Conservation (phyloP, 129 eudicot species). For the Escallonia herrerae region DNA sequence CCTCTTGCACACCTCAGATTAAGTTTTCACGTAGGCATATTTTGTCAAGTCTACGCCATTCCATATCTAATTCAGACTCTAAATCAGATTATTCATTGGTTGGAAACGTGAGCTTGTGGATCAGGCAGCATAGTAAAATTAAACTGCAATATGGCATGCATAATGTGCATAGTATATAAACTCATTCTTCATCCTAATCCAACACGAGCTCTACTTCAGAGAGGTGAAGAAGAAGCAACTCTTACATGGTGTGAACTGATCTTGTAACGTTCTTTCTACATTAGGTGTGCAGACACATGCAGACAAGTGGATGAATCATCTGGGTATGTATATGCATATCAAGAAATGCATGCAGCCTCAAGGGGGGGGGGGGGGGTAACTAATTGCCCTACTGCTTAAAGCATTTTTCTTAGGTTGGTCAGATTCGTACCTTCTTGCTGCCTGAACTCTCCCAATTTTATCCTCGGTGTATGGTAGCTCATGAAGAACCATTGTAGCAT, state of each 20-base stretch:
- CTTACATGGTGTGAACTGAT: neutral
- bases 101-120: neutral
- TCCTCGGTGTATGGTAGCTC: conserved; percentile 67
- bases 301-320: neutral
- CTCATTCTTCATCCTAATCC: neutral
- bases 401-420: neutral
- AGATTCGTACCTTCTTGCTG: conserved; percentile 74
- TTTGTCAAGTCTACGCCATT: neutral
- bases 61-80: neutral
- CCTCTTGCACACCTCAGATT: neutral
- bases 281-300: neutral
- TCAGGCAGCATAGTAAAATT: neutral
- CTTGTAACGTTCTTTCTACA: neutral
- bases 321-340: neutral
- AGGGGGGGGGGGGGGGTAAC: neutral
- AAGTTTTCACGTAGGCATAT: neutral
- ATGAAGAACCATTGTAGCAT: conserved; percentile 88
- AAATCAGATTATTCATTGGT: neutral
- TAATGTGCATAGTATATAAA: neutral
- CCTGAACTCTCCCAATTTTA: conserved; percentile 84
- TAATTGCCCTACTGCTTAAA: neutral
- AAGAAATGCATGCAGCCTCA: neutral
- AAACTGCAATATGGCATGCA: neutral
- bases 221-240: neutral
- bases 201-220: neutral